These are phyloP conservation scores for Carallia brachiata DNA, from an alignment of 345 rosid species.

Conservation along the genomic window DNA sequence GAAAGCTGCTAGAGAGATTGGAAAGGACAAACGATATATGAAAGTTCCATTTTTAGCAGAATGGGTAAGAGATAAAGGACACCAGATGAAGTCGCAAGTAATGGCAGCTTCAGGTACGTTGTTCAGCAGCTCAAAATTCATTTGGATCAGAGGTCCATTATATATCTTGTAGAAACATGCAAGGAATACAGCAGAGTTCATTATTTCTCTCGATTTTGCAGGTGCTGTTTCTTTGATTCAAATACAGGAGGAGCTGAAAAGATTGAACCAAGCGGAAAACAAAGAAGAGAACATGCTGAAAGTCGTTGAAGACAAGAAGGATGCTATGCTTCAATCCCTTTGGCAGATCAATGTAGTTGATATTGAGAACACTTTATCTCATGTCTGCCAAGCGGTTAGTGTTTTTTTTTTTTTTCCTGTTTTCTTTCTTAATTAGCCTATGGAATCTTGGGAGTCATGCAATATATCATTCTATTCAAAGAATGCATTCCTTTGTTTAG, in stretches of 20 bases:
- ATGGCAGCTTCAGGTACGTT: constrained; percentile 88
- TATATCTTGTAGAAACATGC: too few species aligned
- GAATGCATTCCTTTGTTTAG: neutral
- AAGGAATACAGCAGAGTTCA: neutral
- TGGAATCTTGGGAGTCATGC: neutral
- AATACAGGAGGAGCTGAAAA: constrained; percentile 79
- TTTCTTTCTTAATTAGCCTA: neutral
- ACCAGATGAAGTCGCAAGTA: constrained; percentile 85
- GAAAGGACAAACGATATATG: constrained; percentile 80
- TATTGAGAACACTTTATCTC: constrained; percentile 47
- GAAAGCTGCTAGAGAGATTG: constrained; percentile 85
- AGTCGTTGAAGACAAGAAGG: constrained; percentile 69
- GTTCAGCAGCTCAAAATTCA: too few species aligned
- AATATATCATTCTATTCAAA: neutral
- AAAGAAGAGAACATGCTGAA: constrained; percentile 67
- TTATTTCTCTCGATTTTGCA: constrained; percentile 21
- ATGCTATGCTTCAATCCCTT: constrained; percentile 83
- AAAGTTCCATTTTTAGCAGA: constrained; percentile 94
- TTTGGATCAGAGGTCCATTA: too few species aligned
- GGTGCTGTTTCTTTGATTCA: constrained; percentile 85
- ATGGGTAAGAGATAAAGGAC: constrained; percentile 99
- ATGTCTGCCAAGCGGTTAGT: constrained; percentile 64
- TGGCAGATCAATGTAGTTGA: constrained; percentile 96
- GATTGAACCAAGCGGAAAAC: constrained; percentile 57
- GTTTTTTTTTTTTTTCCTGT: neutral